Conservation (phyloP, 805 yeast species). For the Sungouiozyma ichnusensis region DNA sequence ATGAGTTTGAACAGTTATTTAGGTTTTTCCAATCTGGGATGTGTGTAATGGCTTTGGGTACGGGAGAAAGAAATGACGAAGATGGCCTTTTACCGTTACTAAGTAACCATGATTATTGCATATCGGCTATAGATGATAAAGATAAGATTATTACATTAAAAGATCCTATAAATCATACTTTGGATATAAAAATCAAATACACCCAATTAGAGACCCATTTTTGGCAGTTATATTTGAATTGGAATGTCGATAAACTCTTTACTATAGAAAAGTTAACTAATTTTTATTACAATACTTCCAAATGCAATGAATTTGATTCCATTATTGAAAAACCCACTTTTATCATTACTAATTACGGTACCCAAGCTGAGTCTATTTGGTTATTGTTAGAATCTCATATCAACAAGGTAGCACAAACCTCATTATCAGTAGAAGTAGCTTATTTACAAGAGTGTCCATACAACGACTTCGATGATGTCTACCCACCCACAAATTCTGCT, state of each 20-base stretch:
- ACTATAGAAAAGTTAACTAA: constrained; percentile 13
- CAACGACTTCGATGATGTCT: constrained; percentile 6
- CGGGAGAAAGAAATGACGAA: constrained; percentile 33
- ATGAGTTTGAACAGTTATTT: constrained; percentile 22
- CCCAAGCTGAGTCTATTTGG: constrained; percentile 30
- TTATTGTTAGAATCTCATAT: constrained; percentile 43
- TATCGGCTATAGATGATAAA: constrained; percentile 31
- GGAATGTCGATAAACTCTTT: constrained; percentile 39
- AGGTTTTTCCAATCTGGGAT: constrained; percentile 11
- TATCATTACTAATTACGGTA: constrained; percentile 28
- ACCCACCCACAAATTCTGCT: constrained; percentile 14
- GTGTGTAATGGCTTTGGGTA: constrained; percentile 56
- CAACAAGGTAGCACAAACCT: constrained; percentile 10
- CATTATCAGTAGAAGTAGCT: constrained; percentile 4
- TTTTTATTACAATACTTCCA: constrained; percentile 23
- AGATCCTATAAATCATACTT: constrained; percentile 33
- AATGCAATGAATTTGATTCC: constrained; percentile 9
- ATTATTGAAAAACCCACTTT: constrained; percentile 36
- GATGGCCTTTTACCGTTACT: constrained; percentile 24
- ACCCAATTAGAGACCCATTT: constrained; percentile 32
- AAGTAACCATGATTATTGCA: constrained; percentile 62
- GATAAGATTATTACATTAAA: constrained; percentile 24
- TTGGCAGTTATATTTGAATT: constrained; percentile 49
- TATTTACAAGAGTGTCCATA: constrained; percentile 14
- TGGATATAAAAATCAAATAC: constrained; percentile 4